Base-by-base conservation (phyloP, 2,329 filamentous ascomycete species). In the Truncatella angustata region DNA sequence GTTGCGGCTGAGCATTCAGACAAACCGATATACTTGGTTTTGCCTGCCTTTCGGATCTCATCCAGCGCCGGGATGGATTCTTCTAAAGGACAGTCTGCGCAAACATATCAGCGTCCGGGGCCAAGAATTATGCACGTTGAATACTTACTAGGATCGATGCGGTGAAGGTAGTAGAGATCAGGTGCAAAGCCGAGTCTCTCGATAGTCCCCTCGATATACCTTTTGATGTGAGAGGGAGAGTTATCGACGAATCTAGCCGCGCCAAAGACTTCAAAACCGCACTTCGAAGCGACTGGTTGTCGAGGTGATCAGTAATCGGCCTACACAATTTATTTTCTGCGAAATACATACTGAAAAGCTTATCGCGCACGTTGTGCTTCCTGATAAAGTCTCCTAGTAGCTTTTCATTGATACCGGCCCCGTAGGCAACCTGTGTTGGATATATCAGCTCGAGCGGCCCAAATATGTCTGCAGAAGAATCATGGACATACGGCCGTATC, bases 11-110 rank as follows among this genome's bases (percentile, higher is more conserved):
- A 74, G 51, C 74, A 73, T 57, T 79, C 77, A 10, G 70, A 76
- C 6, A 84, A 63, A 1, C 79, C 79, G 3, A 84, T 66, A 58
- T 80, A 69, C 40, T 70, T 70, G 58, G 82, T 76, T 60, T 82
- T 81, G 4, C 80, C 80, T 43, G 76, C 73, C 0, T 73, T 71
- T 62, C 68, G 21, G 45, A 44, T 16, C 47, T 71, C 69, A 53
- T 78, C 74, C 0, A 79, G 68, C 1, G 74, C 72, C 0, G 67
- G 53, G 30, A 79, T 77, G 0, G 75, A 77, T 40, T 77, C 73
- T 46, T 75, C 71, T 0, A 79, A 66, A 0, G 73, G 72, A 0
- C n/a, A n/a, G n/a, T n/a, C n/a, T n/a, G n/a, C n/a, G n/a, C n/a
- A n/a, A n/a, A n/a, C n/a, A 75, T 78, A 2, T 64, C 66, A 66